A percentile compares a stretch with the other conserved stretches of the same genome.
Evolutionary conservation across 164 flowering plant genomes (phyloP).

Genomic region (Berberis vulgaris): DNA sequence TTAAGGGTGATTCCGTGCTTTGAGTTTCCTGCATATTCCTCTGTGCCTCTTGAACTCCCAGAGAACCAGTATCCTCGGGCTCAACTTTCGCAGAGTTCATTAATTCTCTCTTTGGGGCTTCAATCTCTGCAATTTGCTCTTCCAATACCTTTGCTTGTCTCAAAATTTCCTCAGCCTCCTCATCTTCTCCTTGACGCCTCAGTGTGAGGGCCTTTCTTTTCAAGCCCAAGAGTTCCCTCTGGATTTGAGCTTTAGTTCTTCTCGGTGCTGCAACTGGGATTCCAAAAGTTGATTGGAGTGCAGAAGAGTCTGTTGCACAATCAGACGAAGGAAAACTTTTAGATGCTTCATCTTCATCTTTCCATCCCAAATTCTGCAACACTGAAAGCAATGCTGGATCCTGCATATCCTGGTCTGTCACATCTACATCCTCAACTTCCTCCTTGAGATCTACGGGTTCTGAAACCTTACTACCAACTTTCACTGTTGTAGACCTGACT

Average conservation of each 20-base stretch:
- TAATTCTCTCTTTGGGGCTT: slow-evolving; percentile 26
- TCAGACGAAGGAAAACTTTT: slow-evolving; percentile 5
- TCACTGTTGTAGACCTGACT: slow-evolving; percentile 8
- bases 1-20: slow-evolving; percentile 3
- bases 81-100: slow-evolving; percentile 8
- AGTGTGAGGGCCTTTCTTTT: slow-evolving; percentile 75
- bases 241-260: slow-evolving; percentile 66
- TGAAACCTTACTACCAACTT: slow-evolving; percentile 10
- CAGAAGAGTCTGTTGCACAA: slow-evolving; percentile 7
- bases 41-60: background rate
- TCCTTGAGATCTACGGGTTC: slow-evolving; percentile 12
- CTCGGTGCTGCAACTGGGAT: slow-evolving; percentile 15
- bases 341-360: slow-evolving; percentile 34
- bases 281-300: slow-evolving; percentile 10
- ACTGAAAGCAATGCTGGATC: slow-evolving; percentile 65
- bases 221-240: slow-evolving; percentile 69
- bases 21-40: slow-evolving; percentile 7
- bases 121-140: slow-evolving; percentile 55
- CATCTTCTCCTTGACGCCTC: slow-evolving; percentile 68
- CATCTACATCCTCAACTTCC: slow-evolving; percentile 39
- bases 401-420: slow-evolving; percentile 72
- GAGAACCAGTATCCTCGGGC: slow-evolving; percentile 4
- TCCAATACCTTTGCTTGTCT: slow-evolving; percentile 51
- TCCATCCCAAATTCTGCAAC: slow-evolving; percentile 72
- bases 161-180: slow-evolving; percentile 77